Base-by-base conservation (phyloP, 495 filamentous ascomycete species). In the Aspergillus taichungensis region DNA sequence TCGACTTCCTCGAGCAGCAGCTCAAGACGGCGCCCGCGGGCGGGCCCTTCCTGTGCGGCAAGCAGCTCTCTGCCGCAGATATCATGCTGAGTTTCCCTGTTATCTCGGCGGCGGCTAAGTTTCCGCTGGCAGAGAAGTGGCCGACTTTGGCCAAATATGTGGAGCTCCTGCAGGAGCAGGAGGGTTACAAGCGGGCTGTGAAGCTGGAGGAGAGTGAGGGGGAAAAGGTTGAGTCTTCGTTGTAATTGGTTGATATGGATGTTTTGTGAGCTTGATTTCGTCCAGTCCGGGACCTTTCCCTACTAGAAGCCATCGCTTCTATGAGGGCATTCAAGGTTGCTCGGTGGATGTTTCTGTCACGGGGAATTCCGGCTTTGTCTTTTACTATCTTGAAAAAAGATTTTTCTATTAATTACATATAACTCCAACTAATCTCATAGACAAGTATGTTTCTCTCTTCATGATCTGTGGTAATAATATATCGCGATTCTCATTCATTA, bases 81-180 rank as follows among this genome's bases (percentile, higher is more conserved):
- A 84, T 96, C 34, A 57, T 92, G 54, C 68, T 94, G 64, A 80
- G 75, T 51, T 95, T 85, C 58, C 85, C 83, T 0, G 59, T 94
- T 8, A 71, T 79, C 27, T 75, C 75, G 3, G 76, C 71, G 6
- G 69, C 64, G 36, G 53, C 49, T 27, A 58, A 60, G 1, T 50
- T 70, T 11, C 46, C 81, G 33, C 66, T 69, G 12, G 60, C 68
- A 47, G 74, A 80, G 29, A 65, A 65, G 35, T 82, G 84, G 53
- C 83, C 83, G 37, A 75, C 73, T 46, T 45, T 89, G 18, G 74
- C 55, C 36, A 73, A 61, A 18, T 95, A 86, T 61, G 69, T 82
- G 13, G 67, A 80, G 6, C 72, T 66, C 45, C 58, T 94, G 28
- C 71, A 85, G 63, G 55, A 63, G 6, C 63, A 76, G 48, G 75